Base-by-base conservation (phyloP, 768 basidiomycete genomes). In the Lactarius sp. region DNA sequence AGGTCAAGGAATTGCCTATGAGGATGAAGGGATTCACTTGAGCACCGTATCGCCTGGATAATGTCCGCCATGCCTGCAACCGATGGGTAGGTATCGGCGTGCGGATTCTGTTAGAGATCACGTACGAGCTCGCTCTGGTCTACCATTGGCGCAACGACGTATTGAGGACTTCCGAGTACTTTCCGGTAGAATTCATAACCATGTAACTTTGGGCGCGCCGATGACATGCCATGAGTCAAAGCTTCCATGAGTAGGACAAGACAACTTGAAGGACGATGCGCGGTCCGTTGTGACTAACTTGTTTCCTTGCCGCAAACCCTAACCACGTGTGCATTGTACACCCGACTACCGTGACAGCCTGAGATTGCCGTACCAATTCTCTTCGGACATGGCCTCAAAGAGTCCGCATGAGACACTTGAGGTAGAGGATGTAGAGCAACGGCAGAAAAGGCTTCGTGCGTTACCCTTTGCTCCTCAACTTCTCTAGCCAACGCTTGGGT, bases 131-230 rank as follows among this genome's bases (percentile, higher is more conserved):
- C 96, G 71, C 90, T 92, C 77, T 97, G 94, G 74, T 98, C 97
- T 0, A 98, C 97, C 97, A 99, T 99, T 18, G 97, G 97, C 9
- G 93, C 96, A 18, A 98, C 92, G 46, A 98, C 83, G 71, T 84
- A 88, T 75, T 90, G 94, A 9, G 96, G 92, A 70, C 86, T 87
- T 8, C 90, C 88, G 31, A 98, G 79, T 0, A 92, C 83, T 60
- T 85, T 77, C 31, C 77, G 78, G 70, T 94, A 97, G 69, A 97
- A 91, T 4, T 93, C 87, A 70, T 94, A 94, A 2, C 94, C 94
- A 12, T 73, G 75, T 12, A 87, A 76, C 72, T 88, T 90, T 31
- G 59, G 56, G 33, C 58, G 69, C 9, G 37, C 4, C 9, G 50
- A 33, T 1, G 22, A 46, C 6, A 31, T 10, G 20, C 31, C 33